Evolutionary conservation across 2,329 filamentous ascomycete species (phyloP).

Genomic region (Geoglossum cookeanum): DNA sequence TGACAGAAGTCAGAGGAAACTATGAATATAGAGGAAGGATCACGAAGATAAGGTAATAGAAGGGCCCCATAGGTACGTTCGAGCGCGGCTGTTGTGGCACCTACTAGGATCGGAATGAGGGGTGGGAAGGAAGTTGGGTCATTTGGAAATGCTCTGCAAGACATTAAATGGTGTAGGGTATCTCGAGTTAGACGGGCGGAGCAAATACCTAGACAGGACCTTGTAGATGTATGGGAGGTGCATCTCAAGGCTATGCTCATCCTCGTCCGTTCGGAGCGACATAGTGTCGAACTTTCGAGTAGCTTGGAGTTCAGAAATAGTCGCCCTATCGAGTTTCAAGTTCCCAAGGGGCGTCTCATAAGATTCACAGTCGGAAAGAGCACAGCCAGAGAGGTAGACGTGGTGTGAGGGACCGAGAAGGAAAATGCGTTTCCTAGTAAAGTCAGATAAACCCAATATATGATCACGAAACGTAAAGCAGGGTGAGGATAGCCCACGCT

Average conservation of each 20-base stretch:
- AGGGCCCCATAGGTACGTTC: slow-evolving; percentile 51
- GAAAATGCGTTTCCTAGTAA: slow-evolving; percentile 63
- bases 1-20: slow-evolving; percentile 95
- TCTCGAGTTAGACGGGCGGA: background rate
- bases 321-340: slow-evolving; percentile 41
- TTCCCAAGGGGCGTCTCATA: slow-evolving; percentile 61
- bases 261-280: slow-evolving; percentile 45
- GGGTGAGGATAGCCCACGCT: slow-evolving; percentile 29
- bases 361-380: slow-evolving; percentile 49
- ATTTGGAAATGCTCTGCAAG: background rate
- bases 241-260: slow-evolving; percentile 92
- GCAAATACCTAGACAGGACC: slow-evolving; percentile 36
- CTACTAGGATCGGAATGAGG: slow-evolving; percentile 73
- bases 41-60: slow-evolving; percentile 59
- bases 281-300: slow-evolving; percentile 46
- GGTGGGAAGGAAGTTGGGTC: slow-evolving; percentile 28
- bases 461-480: background rate
- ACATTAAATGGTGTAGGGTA: background rate
- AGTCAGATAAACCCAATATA: background rate
- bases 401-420: slow-evolving; percentile 87
- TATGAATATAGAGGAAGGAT: slow-evolving; percentile 63
- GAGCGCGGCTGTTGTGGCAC: slow-evolving; percentile 44
- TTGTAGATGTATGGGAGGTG: slow-evolving; percentile 89
- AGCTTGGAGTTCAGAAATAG: slow-evolving; percentile 30
- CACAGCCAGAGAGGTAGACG: slow-evolving; percentile 57